Conservation (phyloP, 1,284 basidiomycete species). For the Earliella scabrosa region DNA sequence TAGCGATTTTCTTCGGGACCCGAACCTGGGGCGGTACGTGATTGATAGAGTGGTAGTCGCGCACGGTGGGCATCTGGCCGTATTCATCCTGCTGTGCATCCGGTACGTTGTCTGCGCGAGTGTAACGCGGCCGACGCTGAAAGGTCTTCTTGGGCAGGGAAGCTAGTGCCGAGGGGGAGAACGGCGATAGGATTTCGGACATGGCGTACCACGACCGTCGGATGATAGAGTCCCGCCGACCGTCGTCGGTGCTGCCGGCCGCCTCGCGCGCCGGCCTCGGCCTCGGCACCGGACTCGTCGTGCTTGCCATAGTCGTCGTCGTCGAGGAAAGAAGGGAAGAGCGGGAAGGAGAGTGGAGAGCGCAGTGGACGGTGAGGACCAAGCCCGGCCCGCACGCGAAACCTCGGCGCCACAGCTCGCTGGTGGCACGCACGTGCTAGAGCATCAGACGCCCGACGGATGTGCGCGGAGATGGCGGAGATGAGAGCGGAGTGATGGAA, state of each 20-base stretch:
- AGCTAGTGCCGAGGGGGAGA: conserved; percentile 70
- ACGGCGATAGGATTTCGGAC: conserved; percentile 64
- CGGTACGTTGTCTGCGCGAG: conserved; percentile 72
- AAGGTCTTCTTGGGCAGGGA: conserved; percentile 61
- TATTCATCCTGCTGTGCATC: conserved; percentile 54
- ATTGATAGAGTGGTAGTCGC: conserved; percentile 76
- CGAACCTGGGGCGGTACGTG: conserved; percentile 61
- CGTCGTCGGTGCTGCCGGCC: conserved; percentile 11
- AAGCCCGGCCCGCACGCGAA: conserved; percentile 17
- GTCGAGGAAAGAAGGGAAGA: conserved; percentile 16
- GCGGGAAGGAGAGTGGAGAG: neutral
- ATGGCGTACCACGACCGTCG: conserved; percentile 61
- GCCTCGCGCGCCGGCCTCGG: neutral
- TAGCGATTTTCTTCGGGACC: conserved; percentile 86
- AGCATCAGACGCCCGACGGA: neutral
- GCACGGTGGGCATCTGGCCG: conserved; percentile 60
- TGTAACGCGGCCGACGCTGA: conserved; percentile 58
- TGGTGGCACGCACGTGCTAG: conserved; percentile 18
- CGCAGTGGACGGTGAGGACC: conserved; percentile 10
- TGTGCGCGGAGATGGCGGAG: neutral
- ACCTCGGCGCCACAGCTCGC: conserved; percentile 4
- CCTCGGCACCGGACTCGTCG: neutral
- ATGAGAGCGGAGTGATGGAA: conserved; percentile 14
- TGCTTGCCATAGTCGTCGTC: conserved; percentile 7
- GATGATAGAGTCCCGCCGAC: conserved; percentile 33